Conservation (phyloP, 345 rosid genomes). For the Limnanthes douglasii region DNA sequence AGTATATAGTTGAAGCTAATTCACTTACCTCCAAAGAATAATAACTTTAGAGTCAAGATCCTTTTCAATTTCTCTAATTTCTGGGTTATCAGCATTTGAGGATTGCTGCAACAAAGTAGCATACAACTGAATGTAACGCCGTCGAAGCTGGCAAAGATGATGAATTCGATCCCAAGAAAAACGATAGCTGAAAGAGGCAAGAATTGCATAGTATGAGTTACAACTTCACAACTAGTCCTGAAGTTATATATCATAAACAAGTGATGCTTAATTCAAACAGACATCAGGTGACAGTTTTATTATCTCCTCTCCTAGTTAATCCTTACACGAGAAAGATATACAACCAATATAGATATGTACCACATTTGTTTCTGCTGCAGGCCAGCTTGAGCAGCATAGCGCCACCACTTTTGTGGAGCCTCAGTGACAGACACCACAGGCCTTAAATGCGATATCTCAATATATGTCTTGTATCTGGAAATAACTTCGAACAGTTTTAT, state of each 20-base stretch:
- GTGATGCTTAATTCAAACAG: too few species aligned
- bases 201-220: slow-evolving; percentile 9
- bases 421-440: slow-evolving; percentile 61
- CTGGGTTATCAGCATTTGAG: slow-evolving; percentile 26
- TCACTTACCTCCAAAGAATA: slow-evolving; percentile 83
- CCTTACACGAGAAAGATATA: slow-evolving; percentile 5
- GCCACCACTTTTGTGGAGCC: slow-evolving; percentile 75
- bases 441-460: slow-evolving; percentile 87
- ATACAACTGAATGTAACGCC: slow-evolving; percentile 74
- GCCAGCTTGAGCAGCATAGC: slow-evolving; percentile 78
- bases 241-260: too few species aligned
- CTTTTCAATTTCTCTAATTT: slow-evolving; percentile 81
- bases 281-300: slow-evolving; percentile 2
- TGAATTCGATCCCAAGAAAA: slow-evolving; percentile 86
- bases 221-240: slow-evolving; percentile 7
- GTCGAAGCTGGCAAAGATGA: slow-evolving; percentile 73
- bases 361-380: slow-evolving; percentile 76
- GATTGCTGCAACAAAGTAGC: slow-evolving; percentile 63
- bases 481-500: slow-evolving; percentile 83
- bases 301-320: slow-evolving; percentile 3
- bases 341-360: slow-evolving; percentile 25
- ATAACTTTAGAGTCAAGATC: slow-evolving; percentile 92
- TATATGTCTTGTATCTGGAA: slow-evolving; percentile 65
- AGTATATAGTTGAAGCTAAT: too few species aligned
- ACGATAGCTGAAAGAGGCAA: slow-evolving; percentile 41